phyloP scores from a whole-genome alignment of 495 filamentous ascomycete genomes.

The Acidiella bohemica region DNA sequence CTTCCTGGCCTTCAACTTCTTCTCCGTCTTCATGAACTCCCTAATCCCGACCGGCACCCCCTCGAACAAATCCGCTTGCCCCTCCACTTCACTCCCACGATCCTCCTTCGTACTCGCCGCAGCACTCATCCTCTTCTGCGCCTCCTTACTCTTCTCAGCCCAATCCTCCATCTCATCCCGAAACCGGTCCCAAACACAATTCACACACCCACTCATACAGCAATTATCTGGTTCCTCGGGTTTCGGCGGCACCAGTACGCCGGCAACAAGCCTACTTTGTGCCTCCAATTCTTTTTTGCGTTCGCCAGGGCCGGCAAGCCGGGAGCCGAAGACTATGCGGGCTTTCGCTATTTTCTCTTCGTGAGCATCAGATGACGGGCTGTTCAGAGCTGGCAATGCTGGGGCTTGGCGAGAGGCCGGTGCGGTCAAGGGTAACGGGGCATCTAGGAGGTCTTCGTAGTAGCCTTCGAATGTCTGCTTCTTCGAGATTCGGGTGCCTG shows the following conservation, averaged over 20 bases:
- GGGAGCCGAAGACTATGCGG: conserved; percentile 63
- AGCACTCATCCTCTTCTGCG: conserved; percentile 33
- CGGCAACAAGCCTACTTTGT: conserved; percentile 51
- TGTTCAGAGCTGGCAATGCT: conserved; percentile 23
- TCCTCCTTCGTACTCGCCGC: conserved; percentile 65
- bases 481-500: no score
- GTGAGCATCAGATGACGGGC: conserved; percentile 18
- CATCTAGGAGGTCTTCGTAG: conserved; percentile 36
- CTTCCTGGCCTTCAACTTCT: conserved; percentile 69
- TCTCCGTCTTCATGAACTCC: conserved; percentile 97
- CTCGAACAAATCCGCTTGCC: conserved; percentile 50
- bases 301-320: conserved; percentile 55
- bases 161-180: conserved; percentile 85
- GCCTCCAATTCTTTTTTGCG: conserved; percentile 46
- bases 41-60: conserved; percentile 83
- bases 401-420: conserved; percentile 29
- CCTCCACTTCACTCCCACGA: conserved; percentile 48
- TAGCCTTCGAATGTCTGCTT: conserved; percentile 26
- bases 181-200: conserved; percentile 91
- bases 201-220: conserved; percentile 97
- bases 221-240: conserved; percentile 94
- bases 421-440: conserved; percentile 29
- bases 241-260: conserved; percentile 65
- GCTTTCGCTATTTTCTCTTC: conserved; percentile 34
- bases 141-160: conserved; percentile 47